Evolutionary conservation across 352 stramenopile genomes (phyloP).

Genomic region (Halophytophthora batemanensis): DNA sequence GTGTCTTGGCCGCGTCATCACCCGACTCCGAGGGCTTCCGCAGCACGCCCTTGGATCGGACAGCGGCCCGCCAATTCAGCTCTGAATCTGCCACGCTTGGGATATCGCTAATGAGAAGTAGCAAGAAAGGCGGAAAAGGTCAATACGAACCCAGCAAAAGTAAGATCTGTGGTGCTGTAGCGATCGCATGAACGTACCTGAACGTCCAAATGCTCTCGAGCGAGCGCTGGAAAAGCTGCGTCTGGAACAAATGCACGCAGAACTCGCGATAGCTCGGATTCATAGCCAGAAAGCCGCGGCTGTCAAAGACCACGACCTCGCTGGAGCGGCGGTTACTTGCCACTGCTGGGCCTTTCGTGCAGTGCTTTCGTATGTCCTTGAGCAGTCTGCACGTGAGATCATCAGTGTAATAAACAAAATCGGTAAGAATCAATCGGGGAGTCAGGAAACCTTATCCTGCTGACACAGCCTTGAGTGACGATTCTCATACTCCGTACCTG

Average conservation of each 20-base stretch:
- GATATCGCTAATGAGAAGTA: conserved; percentile 4
- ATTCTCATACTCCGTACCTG: too few relatives aligned
- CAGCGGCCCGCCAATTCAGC: conserved; percentile 33
- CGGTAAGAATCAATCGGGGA: not conserved
- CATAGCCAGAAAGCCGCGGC: conserved; percentile 49
- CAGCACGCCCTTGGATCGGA: conserved; percentile 42
- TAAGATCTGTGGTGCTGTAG: not conserved
- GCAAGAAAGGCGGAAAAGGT: conserved; percentile 13
- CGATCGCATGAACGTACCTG: conserved; percentile 9
- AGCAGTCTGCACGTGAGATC: conserved; percentile 36
- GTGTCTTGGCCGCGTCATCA: conserved; percentile 30
- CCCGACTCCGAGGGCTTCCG: conserved; percentile 36
- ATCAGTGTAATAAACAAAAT: not conserved
- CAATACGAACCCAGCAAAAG: not conserved
- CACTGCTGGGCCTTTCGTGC: conserved; percentile 16
- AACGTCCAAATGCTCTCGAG: conserved; percentile 37
- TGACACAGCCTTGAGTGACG: too few relatives aligned
- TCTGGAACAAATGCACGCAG: conserved; percentile 66
- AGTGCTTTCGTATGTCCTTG: conserved; percentile 63
- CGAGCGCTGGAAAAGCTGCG: conserved; percentile 69
- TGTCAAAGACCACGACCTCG: conserved; percentile 41
- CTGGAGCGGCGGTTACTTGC: conserved; percentile 3
- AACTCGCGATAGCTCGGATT: conserved; percentile 62
- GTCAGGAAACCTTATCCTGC: too few relatives aligned
- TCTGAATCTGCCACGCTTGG: conserved; percentile 29